Base-by-base conservation (phyloP, 2,329 filamentous ascomycete species). In the Epichloe elymi region DNA sequence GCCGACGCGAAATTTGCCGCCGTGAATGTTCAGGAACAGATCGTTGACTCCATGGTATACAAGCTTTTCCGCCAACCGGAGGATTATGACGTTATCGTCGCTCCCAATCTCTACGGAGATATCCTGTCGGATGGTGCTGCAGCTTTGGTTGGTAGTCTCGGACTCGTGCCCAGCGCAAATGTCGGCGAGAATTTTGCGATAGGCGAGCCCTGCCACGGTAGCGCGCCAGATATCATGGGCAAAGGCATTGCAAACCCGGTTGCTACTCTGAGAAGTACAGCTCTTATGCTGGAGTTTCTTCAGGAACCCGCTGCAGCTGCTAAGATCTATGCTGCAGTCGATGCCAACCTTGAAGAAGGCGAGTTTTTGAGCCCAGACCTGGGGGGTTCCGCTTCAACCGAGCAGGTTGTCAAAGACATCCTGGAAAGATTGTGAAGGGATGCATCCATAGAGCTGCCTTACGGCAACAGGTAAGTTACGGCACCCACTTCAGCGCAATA, bases 1-100 rank as follows among this genome's bases (percentile, higher is more conserved):
- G 76, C 81, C 30, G 74, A 76, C 48, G 59, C 77, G 12, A 76
- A 73, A 58, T 96, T 87, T 73, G 69, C 59, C 54, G 70, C 68
- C 48, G 73, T 95, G 50, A 71, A 72, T 41, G 76, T 96, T 50
- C 93, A 97, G 70, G 93, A 97, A 76, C 93, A 98, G 74, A 98
- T 98, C 60, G 91, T 98, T 56, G 93, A 98, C 72, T 91, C 85
- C 55, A 98, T 98, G 93, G 89, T 97, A 53, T 97, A 97, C 81
- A 97, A 97, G 76, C 85, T 98, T 52, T 97, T 97, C 82, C 88
- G 91, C 55, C 88, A 97, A 71, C 93, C 93, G 42, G 79, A 85
- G 63, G 85, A 85, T 64, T 98, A 97, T 80, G 93, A 98, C 67
- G 91, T 97, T 58, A 95, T 98, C 60, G 93, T 98, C 45, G 93